Conservation (phyloP, 768 basidiomycete species). For the Holtermannia corniformis region DNA sequence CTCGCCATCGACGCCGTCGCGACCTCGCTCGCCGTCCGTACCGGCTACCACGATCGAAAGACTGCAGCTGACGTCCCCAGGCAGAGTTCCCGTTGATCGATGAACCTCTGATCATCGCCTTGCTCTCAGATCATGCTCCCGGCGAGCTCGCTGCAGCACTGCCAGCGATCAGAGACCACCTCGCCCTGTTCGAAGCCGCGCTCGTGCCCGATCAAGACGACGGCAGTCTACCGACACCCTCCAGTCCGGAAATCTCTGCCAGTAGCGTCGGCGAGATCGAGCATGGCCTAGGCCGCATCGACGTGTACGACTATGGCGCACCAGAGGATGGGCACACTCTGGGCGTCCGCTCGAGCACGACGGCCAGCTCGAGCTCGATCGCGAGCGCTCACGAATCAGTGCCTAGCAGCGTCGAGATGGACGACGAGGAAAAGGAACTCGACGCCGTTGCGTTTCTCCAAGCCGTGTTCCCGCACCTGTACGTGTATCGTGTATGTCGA, state of each 20-base stretch:
- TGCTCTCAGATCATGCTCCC: conserved; percentile 23
- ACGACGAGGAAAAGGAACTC: background rate
- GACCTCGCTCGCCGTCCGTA: background rate
- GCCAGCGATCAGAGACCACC: conserved; percentile 18
- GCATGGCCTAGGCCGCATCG: background rate
- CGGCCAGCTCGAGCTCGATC: background rate
- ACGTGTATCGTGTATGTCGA: background rate
- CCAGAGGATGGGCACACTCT: background rate
- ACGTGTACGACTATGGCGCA: background rate
- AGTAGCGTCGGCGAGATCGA: background rate
- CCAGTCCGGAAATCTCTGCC: background rate
- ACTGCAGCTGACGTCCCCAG: conserved; percentile 2
- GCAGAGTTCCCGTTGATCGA: conserved; percentile 29
- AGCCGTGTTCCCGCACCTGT: background rate
- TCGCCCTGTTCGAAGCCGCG: conserved; percentile 30
- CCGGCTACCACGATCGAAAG: background rate
- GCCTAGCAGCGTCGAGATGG: background rate
- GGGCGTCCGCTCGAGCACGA: background rate
- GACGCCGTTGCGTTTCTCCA: background rate
- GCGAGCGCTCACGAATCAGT: background rate
- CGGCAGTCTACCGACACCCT: background rate
- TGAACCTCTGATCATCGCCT: conserved; percentile 16
- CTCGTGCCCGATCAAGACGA: conserved; percentile 24
- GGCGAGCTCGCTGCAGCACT: conserved; percentile 4
- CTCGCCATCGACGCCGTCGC: background rate